Base-by-base conservation (phyloP, 179 eudicot species). In the Sideroxylon spinosum region DNA sequence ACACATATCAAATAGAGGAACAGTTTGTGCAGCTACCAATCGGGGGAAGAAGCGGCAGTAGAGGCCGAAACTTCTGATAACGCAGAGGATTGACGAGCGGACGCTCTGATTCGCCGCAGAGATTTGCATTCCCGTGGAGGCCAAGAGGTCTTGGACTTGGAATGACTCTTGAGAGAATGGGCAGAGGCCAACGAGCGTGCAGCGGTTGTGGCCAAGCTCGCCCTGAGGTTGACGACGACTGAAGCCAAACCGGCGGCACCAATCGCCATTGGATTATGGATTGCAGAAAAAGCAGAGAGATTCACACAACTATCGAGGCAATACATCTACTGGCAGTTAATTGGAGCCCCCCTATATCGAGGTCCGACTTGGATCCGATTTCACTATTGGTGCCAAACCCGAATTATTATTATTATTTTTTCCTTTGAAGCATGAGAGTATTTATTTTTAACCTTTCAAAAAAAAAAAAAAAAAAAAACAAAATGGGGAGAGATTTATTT, bases 121-220 rank as follows among this genome's bases (percentile, higher is more conserved):
- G 80, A 77, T 22, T 68, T 67, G 25, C 70, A 14, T 13, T 52
- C 52, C 49, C 37, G 22, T 13, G 29, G 4, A 26, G 2, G 22
- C 59, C 75, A 52, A 20, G 55, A 76, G 61, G 13, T 37, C 16
- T 53, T 28, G 78, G 56, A 37, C 68, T 60, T 48, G 56, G 61
- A 77, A 20, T 64, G 55, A 72, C 26, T 37, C 53, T 68, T 77
- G 68, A 48, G 71, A 22, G 65, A 14, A 37, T 11, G 62, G 20
- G 65, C 28, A 60, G 84, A 75, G 80, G 78, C 66, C 53, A 84
- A 76, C 29, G 82, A 23, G 81, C 75, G 81, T 60, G 53, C 64
- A 52, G 86, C 74, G 74, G 80, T 3, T 73, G 46, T 32, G 57
- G 32, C 59, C 61, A 78, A 76, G 67, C 65, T 76, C 82, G 83